These are phyloP conservation scores for Aspergillus carlsbadensis DNA, from an alignment of 495 filamentous ascomycete species.

Conservation along the genomic window DNA sequence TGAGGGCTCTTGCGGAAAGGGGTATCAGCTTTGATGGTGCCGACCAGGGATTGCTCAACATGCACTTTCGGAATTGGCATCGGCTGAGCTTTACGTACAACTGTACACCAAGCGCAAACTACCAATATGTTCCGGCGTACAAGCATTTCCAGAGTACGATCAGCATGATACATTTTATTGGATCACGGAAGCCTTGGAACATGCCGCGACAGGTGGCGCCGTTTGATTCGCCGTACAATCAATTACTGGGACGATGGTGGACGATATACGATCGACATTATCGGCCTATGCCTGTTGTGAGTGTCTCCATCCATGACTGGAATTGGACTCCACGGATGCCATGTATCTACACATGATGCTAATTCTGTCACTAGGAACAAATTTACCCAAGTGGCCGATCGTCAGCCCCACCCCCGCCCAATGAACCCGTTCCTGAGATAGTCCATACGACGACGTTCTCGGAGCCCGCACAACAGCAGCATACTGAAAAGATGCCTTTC, in stretches of 20 bases:
- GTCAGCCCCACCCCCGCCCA: background rate
- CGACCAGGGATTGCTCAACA: conserved; percentile 94
- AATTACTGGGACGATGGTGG: conserved; percentile 86
- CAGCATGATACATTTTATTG: conserved; percentile 91
- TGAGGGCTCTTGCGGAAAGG: conserved; percentile 76
- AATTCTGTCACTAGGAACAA: conserved; percentile 20
- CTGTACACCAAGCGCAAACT: conserved; percentile 88
- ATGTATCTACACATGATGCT: conserved; percentile 9
- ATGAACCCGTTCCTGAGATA: background rate
- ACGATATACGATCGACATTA: conserved; percentile 87
- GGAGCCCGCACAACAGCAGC: background rate
- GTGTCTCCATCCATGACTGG: background rate
- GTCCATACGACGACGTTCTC: background rate
- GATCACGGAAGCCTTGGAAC: conserved; percentile 84
- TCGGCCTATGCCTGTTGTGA: conserved; percentile 35
- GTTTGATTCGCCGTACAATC: conserved; percentile 66
- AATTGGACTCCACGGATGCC: background rate
- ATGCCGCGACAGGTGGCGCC: conserved; percentile 61
- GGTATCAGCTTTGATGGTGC: conserved; percentile 96
- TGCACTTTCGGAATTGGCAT: conserved; percentile 87
- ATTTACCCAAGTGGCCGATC: background rate
- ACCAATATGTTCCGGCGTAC: conserved; percentile 95
- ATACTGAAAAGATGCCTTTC: background rate
- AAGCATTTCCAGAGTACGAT: conserved; percentile 86
- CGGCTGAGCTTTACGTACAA: conserved; percentile 95